These are phyloP conservation scores for Neospora caninum DNA, from an alignment of 169 alveolate species.

Conservation along the genomic window DNA sequence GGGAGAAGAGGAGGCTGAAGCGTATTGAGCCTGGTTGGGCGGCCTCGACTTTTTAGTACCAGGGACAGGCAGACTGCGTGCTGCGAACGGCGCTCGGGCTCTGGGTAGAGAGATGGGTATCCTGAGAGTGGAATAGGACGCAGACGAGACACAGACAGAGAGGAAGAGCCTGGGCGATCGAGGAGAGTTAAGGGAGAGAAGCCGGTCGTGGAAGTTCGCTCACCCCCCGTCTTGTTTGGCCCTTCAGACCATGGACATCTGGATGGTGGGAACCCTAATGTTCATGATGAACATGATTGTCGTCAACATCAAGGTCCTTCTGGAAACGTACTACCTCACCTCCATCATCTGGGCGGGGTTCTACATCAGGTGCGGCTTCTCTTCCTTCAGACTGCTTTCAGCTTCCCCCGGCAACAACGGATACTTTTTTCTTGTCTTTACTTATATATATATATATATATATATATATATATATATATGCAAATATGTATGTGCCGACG, in stretches of 20 bases:
- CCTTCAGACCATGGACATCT: constrained; percentile 33
- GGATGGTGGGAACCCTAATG: constrained; percentile 33
- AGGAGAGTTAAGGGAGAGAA: too few relatives aligned
- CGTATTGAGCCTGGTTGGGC: too few relatives aligned
- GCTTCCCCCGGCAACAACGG: not conserved
- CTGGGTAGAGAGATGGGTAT: too few relatives aligned
- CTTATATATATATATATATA: not conserved
- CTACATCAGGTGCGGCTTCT: constrained; percentile 1
- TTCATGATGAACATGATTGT: constrained; percentile 34
- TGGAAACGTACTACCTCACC: constrained; percentile 31
- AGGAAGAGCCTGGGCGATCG: too few relatives aligned
- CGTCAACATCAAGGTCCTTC: constrained; percentile 42
- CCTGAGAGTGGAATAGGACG: too few relatives aligned
- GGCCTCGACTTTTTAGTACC: too few relatives aligned
- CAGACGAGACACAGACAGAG: too few relatives aligned
- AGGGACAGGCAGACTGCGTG: too few relatives aligned
- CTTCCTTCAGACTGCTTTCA: not conserved
- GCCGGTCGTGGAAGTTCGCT: too few relatives aligned
- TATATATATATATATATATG: not conserved
- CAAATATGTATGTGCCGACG: not conserved
- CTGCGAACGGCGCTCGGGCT: too few relatives aligned
- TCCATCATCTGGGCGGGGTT: constrained; percentile 35
- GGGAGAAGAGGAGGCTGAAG: too few relatives aligned
- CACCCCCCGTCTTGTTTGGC: not conserved
- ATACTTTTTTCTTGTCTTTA: not conserved